phyloP scores from a whole-genome alignment of 257 asterid genomes.

The Nicotiana noctiflora region DNA sequence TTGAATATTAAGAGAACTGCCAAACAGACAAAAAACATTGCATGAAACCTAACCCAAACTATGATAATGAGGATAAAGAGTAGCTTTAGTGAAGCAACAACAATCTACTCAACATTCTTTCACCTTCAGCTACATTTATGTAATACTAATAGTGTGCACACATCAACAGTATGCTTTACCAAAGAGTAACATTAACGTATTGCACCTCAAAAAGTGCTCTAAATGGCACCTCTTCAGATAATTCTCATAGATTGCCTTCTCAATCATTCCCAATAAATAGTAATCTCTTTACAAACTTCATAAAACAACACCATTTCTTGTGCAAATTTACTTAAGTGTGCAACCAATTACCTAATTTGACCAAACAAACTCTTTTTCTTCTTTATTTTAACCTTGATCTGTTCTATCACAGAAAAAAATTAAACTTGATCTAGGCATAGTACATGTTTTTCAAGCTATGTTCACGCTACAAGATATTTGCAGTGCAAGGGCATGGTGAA shows the following conservation, averaged over 20 bases:
- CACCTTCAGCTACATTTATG: background rate
- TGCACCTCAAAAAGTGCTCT: background rate
- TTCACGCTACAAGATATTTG: background rate
- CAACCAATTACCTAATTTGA: background rate
- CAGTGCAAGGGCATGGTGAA: background rate
- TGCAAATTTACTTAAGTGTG: background rate
- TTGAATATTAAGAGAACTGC: background rate
- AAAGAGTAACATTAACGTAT: background rate
- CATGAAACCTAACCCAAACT: background rate
- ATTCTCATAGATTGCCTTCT: background rate
- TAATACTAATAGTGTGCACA: background rate
- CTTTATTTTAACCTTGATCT: background rate
- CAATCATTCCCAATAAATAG: background rate
- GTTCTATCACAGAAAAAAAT: too few species aligned
- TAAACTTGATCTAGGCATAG: background rate
- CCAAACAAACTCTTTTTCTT: background rate
- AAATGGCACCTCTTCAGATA: background rate
- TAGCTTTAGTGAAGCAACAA: background rate
- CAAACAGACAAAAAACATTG: too few species aligned
- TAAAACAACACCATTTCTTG: background rate
- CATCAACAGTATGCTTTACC: background rate
- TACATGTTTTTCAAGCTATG: background rate
- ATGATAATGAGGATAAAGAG: background rate
- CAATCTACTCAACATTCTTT: background rate
- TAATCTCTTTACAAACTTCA: background rate